phyloP scores from a whole-genome alignment of 345 rosid genomes.

The Sonneratia alba region DNA sequence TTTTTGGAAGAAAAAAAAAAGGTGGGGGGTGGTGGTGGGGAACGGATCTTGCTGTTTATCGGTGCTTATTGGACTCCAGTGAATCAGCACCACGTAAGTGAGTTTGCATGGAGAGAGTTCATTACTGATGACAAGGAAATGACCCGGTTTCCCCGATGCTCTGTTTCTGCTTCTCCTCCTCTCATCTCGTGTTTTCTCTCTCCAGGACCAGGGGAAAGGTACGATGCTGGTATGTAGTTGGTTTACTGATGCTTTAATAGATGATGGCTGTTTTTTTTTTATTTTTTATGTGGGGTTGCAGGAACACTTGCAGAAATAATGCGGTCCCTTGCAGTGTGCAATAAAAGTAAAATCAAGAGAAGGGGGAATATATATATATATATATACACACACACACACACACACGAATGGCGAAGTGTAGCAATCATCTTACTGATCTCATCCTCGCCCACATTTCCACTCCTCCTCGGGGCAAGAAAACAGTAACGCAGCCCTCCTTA shows the following conservation, averaged over 20 bases:
- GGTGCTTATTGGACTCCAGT: background rate
- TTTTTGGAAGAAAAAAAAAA: too few species aligned
- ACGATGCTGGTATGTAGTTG: background rate
- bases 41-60: background rate
- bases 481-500: background rate
- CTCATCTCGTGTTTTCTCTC: background rate
- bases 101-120: background rate
- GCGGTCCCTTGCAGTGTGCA: background rate
- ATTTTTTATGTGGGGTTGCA: background rate
- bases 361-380: background rate
- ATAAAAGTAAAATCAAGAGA: background rate
- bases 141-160: background rate
- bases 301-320: slow-evolving; percentile 1
- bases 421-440: background rate
- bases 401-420: background rate
- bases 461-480: background rate
- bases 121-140: slow-evolving; percentile 1
- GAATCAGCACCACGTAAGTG: background rate
- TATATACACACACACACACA: background rate
- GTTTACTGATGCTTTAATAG: slow-evolving; percentile 3
- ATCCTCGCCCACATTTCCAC: background rate
- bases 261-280: background rate
- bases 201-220: slow-evolving; percentile 3
- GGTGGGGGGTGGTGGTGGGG: background rate
- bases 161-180: background rate